Evolutionary conservation across 1,284 basidiomycete species (phyloP).

Genomic region (Microbotryomycetes sp.): DNA sequence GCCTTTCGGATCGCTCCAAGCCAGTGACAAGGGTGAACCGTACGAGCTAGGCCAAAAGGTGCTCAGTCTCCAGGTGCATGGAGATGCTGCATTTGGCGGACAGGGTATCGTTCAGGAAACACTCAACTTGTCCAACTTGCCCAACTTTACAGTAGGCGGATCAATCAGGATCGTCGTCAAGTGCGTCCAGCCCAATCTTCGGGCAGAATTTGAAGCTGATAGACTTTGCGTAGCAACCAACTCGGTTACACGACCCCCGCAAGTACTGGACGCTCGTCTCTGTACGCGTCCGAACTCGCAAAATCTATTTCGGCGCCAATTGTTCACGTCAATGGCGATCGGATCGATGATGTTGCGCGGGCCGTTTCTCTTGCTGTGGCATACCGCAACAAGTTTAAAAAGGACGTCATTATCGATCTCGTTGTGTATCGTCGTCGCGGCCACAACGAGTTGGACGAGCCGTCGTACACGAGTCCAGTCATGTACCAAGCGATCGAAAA

Average conservation of each 20-base stretch:
- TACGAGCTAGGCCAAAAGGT: constrained; percentile 67
- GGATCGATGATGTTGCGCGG: constrained; percentile 57
- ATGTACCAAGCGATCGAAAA: constrained; percentile 26
- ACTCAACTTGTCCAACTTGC: constrained; percentile 67
- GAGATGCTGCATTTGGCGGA: constrained; percentile 80
- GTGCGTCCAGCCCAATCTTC: constrained; percentile 52
- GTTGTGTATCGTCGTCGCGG: constrained; percentile 71
- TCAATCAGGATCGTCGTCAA: constrained; percentile 86
- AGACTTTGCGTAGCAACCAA: constrained; percentile 49
- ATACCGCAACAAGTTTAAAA: constrained; percentile 47
- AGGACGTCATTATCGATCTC: constrained; percentile 60
- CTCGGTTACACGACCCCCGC: constrained; percentile 82
- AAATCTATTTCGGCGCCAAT: constrained; percentile 78
- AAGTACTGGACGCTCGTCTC: constrained; percentile 66
- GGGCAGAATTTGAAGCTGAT: constrained; percentile 46
- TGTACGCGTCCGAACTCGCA: constrained; percentile 81
- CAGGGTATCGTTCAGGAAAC: constrained; percentile 86
- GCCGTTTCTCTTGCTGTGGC: constrained; percentile 72
- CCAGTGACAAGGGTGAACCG: not conserved
- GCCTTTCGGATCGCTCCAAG: constrained; percentile 7
- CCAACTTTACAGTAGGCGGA: constrained; percentile 81
- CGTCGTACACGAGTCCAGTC: constrained; percentile 66
- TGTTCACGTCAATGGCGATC: constrained; percentile 82
- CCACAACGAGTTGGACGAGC: constrained; percentile 86
- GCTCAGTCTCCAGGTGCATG: constrained; percentile 80